Conservation (phyloP, 78 protist species). For the slime mould (Dictyostelium discoideum) region DNA sequence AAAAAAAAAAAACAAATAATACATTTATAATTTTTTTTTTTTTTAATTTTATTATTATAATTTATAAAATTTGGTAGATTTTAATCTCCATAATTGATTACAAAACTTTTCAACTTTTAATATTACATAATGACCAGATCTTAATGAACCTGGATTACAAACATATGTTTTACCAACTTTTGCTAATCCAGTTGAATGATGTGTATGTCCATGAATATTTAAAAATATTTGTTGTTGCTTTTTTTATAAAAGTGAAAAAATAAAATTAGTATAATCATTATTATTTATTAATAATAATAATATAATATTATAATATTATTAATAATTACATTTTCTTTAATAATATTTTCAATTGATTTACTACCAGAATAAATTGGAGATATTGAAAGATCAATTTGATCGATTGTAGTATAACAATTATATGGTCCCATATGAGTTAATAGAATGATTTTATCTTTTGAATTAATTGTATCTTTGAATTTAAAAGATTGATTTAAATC, state of each 20-base stretch:
- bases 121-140: conserved; percentile 19
- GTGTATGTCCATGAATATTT: conserved; percentile 80
- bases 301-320: too few relatives aligned
- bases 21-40: neutral
- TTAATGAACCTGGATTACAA: conserved; percentile 59
- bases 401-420: conserved; percentile 36
- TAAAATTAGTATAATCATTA: too few relatives aligned
- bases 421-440: conserved; percentile 72
- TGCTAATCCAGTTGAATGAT: conserved; percentile 32
- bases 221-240: conserved; percentile 25
- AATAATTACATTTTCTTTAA: conserved; percentile 22
- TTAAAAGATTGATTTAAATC: conserved; percentile 12
- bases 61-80: conserved; percentile 1
- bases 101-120: conserved; percentile 22
- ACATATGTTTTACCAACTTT: conserved; percentile 26
- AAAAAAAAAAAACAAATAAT: neutral
- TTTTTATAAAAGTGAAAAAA: neutral
- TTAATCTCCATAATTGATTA: conserved; percentile 30
- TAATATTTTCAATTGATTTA: conserved; percentile 22
- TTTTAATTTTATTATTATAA: neutral
- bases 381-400: neutral
- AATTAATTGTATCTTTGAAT: neutral
- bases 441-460: conserved; percentile 32
- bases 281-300: too few relatives aligned
- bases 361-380: conserved; percentile 46